A percentile compares a stretch with the other conserved stretches of the same genome.
phyloP scores from a whole-genome alignment of 495 filamentous ascomycete species.

The Penicillium pulvis region DNA sequence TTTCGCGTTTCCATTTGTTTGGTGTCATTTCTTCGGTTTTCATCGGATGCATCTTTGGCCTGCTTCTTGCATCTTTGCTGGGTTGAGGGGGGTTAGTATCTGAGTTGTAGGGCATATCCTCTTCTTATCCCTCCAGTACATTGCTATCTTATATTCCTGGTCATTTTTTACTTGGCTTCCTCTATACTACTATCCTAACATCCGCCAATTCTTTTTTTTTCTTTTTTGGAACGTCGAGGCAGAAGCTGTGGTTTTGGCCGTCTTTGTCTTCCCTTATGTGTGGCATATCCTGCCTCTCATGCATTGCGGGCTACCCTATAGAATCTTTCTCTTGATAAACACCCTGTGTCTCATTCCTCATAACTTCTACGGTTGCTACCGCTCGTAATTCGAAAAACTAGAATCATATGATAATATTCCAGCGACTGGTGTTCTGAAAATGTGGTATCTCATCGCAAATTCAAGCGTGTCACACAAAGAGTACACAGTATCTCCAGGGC shows the following conservation, averaged over 20 bases:
- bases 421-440: background rate
- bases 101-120: constrained; percentile 27
- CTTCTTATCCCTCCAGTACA: constrained; percentile 23
- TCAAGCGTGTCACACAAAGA: too few relatives aligned
- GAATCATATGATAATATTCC: background rate
- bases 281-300: constrained; percentile 14
- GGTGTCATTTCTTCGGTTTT: constrained; percentile 15
- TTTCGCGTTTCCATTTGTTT: constrained; percentile 10
- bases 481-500: too few relatives aligned
- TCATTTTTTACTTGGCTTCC: constrained; percentile 11
- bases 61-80: constrained; percentile 30
- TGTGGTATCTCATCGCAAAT: background rate
- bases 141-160: constrained; percentile 14
- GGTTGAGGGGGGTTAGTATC: constrained; percentile 23
- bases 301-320: constrained; percentile 25
- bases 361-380: background rate
- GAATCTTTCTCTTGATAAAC: constrained; percentile 20
- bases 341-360: background rate
- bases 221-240: background rate
- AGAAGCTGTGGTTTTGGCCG: constrained; percentile 4
- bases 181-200: constrained; percentile 25
- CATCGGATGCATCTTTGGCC: constrained; percentile 31
- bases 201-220: constrained; percentile 7
- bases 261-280: constrained; percentile 11
- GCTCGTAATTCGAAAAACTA: background rate